These are phyloP conservation scores for Mercurialis annua DNA, from an alignment of 345 rosid species.

Conservation along the genomic window DNA sequence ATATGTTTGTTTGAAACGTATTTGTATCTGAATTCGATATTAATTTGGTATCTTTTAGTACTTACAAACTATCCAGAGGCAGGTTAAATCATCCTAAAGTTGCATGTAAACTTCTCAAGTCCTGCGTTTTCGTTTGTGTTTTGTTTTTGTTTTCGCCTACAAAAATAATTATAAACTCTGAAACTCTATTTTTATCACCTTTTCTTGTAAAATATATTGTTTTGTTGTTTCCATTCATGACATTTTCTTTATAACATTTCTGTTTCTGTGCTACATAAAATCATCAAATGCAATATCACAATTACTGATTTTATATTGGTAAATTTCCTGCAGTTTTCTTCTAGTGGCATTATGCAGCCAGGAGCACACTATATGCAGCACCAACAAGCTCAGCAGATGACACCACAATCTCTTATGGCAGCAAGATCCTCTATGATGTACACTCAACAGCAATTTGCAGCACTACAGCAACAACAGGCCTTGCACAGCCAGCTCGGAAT, in stretches of 20 bases:
- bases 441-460: conserved; percentile 69
- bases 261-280: no score
- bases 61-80: no score
- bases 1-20: background rate
- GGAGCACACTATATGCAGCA: conserved; percentile 88
- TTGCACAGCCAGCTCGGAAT: conserved; percentile 90
- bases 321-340: conserved; percentile 49
- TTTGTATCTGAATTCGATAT: background rate
- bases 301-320: background rate
- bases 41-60: background rate
- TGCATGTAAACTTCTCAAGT: no score
- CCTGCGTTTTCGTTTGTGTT: no score
- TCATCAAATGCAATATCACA: background rate
- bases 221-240: no score
- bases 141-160: no score
- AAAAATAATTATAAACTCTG: no score
- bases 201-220: no score
- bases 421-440: conserved; percentile 90
- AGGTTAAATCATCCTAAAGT: no score
- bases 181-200: no score
- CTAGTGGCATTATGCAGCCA: conserved; percentile 69
- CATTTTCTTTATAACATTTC: no score
- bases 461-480: conserved; percentile 81
- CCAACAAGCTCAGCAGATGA: conserved; percentile 89
- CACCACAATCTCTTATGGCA: conserved; percentile 83